Conservation (phyloP, 1,139 yeast genomes). For the Zygoascus sp. region DNA sequence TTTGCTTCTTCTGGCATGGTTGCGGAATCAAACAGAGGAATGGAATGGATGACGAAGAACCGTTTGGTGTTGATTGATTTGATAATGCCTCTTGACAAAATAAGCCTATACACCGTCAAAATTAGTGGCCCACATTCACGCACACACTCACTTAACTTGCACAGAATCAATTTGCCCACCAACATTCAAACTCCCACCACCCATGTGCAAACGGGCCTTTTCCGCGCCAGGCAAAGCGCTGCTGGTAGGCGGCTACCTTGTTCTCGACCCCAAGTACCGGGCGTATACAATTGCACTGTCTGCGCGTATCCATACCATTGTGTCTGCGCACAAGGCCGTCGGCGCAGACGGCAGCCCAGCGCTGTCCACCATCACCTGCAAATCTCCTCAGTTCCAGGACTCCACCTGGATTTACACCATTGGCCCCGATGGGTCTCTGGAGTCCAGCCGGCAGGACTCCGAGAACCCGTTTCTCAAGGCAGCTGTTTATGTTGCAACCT, state of each 20-base stretch:
- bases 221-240: slow-evolving; percentile 97
- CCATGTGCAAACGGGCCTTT: slow-evolving; percentile 37
- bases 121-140: not conserved
- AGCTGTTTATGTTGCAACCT: slow-evolving; percentile 51
- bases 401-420: slow-evolving; percentile 63
- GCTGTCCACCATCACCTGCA: slow-evolving; percentile 35
- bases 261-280: slow-evolving; percentile 66
- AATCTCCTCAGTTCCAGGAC: slow-evolving; percentile 74
- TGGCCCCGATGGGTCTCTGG: slow-evolving; percentile 3
- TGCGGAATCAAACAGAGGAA: not conserved
- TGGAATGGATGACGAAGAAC: not conserved
- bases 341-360: too few relatives aligned
- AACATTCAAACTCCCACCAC: not conserved
- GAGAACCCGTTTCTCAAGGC: slow-evolving; percentile 75
- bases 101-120: not conserved
- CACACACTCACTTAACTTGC: too few relatives aligned
- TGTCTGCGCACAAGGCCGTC: slow-evolving; percentile 25
- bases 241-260: slow-evolving; percentile 91
- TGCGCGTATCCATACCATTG: slow-evolving; percentile 81
- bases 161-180: too few relatives aligned
- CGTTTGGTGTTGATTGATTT: too few relatives aligned
- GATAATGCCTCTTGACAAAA: too few relatives aligned
- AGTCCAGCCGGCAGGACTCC: not conserved
- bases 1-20: slow-evolving; percentile 18
- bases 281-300: slow-evolving; percentile 87